phyloP scores from a whole-genome alignment of 495 filamentous ascomycete genomes.

The Lentithecium fluviatile region DNA sequence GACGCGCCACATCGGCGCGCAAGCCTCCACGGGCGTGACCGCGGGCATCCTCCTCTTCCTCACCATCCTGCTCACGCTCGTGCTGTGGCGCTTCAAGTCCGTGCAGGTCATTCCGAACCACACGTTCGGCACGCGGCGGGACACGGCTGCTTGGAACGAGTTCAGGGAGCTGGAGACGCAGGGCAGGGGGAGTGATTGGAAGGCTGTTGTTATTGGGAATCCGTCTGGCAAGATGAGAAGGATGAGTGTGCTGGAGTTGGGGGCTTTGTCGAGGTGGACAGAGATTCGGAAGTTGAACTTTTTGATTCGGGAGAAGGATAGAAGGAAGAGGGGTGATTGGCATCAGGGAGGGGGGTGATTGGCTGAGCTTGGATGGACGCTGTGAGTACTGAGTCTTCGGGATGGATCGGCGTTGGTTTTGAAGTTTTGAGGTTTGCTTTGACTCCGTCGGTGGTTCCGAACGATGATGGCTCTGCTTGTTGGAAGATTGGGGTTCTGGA shows the following conservation, averaged over 20 bases:
- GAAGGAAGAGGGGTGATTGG: constrained; percentile 24
- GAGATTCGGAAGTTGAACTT: constrained; percentile 68
- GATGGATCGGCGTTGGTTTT: no score
- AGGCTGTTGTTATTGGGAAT: constrained; percentile 65
- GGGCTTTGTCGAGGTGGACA: constrained; percentile 62
- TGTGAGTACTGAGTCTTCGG: no score
- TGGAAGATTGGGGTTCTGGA: no score
- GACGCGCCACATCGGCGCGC: constrained; percentile 63
- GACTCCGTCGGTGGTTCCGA: no score
- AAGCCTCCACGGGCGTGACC: constrained; percentile 61
- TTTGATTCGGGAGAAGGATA: constrained; percentile 44
- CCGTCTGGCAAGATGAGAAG: constrained; percentile 62
- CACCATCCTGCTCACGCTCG: constrained; percentile 59
- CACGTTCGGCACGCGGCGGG: constrained; percentile 47
- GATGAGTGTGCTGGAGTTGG: constrained; percentile 67
- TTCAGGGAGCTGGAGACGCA: constrained; percentile 41
- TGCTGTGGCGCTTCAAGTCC: constrained; percentile 60
- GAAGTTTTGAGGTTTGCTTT: no score
- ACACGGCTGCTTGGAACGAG: constrained; percentile 38
- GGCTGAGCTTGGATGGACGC: no score
- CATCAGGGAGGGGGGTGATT: no score
- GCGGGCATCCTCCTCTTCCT: constrained; percentile 61
- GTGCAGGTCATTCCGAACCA: constrained; percentile 63
- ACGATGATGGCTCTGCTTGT: no score
- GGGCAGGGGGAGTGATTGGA: constrained; percentile 53